Conservation (phyloP, 169 alveolate species). For the Plasmodium yoelii region DNA sequence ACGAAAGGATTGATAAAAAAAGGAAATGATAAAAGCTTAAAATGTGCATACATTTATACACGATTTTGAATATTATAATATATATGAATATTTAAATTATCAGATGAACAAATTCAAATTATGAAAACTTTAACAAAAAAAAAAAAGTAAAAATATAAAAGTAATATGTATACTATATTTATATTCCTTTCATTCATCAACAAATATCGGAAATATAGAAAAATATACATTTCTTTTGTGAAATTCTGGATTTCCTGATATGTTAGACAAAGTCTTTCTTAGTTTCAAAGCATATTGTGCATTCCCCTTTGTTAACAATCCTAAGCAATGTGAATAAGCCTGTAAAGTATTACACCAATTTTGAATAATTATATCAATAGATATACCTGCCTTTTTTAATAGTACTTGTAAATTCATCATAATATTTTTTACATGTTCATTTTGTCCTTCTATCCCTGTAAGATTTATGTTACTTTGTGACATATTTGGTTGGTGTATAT, state of each 20-base stretch:
- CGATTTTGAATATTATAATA: no score
- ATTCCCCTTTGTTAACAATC: constrained; percentile 65
- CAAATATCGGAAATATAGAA: constrained; percentile 63
- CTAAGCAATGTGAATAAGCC: constrained; percentile 64
- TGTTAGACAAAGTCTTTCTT: constrained; percentile 28
- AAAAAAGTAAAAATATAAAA: neutral
- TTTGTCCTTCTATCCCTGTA: constrained; percentile 26
- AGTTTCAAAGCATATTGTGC: constrained; percentile 57
- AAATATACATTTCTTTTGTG: constrained; percentile 56
- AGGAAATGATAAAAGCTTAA: no score
- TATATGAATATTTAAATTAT: no score
- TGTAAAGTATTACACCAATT: constrained; percentile 75
- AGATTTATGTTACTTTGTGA: neutral
- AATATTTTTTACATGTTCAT: constrained; percentile 48
- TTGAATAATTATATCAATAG: constrained; percentile 73
- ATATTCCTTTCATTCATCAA: constrained; percentile 33
- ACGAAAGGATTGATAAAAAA: no score
- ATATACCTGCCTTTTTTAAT: constrained; percentile 64
- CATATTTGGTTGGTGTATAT: neutral
- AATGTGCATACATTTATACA: no score
- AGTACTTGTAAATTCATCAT: constrained; percentile 33
- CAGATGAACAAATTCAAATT: no score
- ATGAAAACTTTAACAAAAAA: neutral
- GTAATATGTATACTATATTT: neutral
- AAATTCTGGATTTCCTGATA: constrained; percentile 42